Evolutionary conservation across 129 eudicot genomes (phyloP).

Genomic region (Ambrosia trifida): DNA sequence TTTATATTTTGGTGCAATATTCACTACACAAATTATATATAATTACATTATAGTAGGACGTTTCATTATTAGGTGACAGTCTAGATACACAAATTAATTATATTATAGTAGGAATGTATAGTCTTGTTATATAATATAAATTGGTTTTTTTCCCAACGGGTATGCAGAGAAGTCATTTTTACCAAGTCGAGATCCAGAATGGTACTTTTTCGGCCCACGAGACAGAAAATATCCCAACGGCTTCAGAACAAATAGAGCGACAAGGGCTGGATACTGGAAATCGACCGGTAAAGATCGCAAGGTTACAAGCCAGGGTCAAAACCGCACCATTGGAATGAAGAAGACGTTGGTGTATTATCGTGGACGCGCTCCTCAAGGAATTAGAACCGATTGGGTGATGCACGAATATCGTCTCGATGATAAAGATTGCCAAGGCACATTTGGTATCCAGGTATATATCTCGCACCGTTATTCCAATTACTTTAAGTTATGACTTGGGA

Average conservation of each 20-base stretch:
- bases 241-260: constrained; percentile 88
- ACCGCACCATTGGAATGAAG: constrained; percentile 82
- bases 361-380: constrained; percentile 95
- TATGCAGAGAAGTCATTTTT: constrained; percentile 71
- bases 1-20: too few species aligned
- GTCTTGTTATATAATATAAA: too few species aligned
- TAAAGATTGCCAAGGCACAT: constrained; percentile 61
- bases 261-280: constrained; percentile 97
- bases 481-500: too few species aligned
- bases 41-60: too few species aligned
- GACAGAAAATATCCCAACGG: constrained; percentile 95
- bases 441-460: constrained; percentile 67
- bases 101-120: too few species aligned
- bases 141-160: background rate
- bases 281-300: constrained; percentile 94
- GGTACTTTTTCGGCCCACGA: constrained; percentile 96
- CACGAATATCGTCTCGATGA: constrained; percentile 95
- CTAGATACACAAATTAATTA: too few species aligned
- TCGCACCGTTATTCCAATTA: background rate
- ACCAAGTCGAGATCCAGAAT: constrained; percentile 91
- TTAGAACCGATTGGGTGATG: constrained; percentile 97
- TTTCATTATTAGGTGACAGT: too few species aligned
- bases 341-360: constrained; percentile 94
- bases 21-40: too few species aligned
- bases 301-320: constrained; percentile 50